These are phyloP conservation scores for Mucor piriformis DNA, from an alignment of 371 early-diverging fungal genomes.

Conservation along the genomic window DNA sequence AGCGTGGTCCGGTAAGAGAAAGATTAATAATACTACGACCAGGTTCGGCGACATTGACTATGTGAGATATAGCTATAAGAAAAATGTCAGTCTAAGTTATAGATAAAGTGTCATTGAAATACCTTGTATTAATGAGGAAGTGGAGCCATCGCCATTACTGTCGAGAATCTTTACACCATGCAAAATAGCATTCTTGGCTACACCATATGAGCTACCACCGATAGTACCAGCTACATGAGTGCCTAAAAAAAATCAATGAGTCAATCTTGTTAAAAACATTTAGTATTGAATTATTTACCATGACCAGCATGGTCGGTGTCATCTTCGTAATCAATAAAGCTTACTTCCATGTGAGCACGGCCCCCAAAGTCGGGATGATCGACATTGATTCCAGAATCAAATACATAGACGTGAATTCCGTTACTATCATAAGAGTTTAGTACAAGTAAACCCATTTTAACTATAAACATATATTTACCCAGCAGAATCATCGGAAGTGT, in stretches of 20 bases:
- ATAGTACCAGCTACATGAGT: conserved; percentile 77
- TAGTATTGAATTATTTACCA: conserved; percentile 29
- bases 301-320: conserved; percentile 56
- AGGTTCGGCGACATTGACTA: conserved; percentile 29
- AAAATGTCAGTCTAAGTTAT: not conserved
- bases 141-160: conserved; percentile 51
- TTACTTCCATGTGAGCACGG: conserved; percentile 75
- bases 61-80: conserved; percentile 26
- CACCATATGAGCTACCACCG: conserved; percentile 62
- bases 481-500: conserved; percentile 44
- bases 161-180: conserved; percentile 72
- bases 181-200: conserved; percentile 64
- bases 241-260: conserved; percentile 32
- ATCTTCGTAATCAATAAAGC: conserved; percentile 53
- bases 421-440: conserved; percentile 30
- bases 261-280: too few relatives aligned
- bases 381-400: conserved; percentile 78
- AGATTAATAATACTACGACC: conserved; percentile 55
- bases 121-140: conserved; percentile 30
- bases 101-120: not conserved
- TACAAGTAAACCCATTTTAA: not conserved
- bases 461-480: conserved; percentile 36
- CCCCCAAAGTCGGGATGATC: conserved; percentile 82
- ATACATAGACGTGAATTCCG: conserved; percentile 69
- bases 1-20: conserved; percentile 60